These are phyloP conservation scores for Trichomonas vaginalis DNA, from an alignment of 208 protist genomes.

Conservation along the genomic window DNA sequence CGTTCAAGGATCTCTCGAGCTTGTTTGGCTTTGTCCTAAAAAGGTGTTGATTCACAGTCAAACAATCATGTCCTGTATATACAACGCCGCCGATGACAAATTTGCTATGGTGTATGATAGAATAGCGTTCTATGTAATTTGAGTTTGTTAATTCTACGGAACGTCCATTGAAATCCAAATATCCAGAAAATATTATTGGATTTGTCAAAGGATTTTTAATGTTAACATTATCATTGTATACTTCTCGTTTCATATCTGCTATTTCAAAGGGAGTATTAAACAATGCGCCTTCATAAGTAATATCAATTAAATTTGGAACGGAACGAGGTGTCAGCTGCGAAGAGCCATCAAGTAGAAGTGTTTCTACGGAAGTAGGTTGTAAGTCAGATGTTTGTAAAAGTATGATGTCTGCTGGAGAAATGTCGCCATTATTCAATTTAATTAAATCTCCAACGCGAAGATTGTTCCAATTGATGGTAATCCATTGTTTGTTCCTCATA, in stretches of 20 bases:
- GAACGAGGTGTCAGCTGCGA: background rate
- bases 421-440: slow-evolving; percentile 1
- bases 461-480: background rate
- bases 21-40: background rate
- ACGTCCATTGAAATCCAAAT: background rate
- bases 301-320: background rate
- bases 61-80: background rate
- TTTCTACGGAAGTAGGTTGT: background rate
- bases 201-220: background rate
- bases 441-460: background rate
- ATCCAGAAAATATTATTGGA: background rate
- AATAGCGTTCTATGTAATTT: background rate
- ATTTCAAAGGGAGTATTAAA: background rate
- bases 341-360: background rate
- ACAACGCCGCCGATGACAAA: background rate
- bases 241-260: background rate
- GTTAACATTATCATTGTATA: background rate
- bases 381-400: background rate
- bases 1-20: background rate
- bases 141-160: background rate
- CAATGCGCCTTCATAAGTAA: background rate
- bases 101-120: background rate
- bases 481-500: background rate
- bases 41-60: background rate
- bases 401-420: background rate